These are phyloP conservation scores for Uncinocarpus reesii DNA, from an alignment of 2,329 filamentous ascomycete genomes.

Conservation along the genomic window DNA sequence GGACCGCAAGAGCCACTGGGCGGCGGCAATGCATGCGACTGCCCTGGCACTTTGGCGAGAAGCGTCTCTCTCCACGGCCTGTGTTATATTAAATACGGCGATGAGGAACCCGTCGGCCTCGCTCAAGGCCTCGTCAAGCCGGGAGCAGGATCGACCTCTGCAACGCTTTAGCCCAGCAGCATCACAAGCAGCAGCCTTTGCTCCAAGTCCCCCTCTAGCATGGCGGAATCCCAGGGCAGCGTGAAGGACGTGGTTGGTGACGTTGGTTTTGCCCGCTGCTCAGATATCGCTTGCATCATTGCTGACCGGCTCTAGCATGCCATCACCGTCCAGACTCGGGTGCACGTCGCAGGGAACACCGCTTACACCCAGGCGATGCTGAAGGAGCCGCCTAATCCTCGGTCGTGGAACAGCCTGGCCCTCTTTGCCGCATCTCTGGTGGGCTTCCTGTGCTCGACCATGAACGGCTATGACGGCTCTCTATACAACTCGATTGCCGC, in stretches of 20 bases:
- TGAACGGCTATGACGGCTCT: constrained; percentile 51
- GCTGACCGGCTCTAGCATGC: not conserved
- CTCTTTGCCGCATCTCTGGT: constrained; percentile 19
- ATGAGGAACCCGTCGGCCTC: too few relatives aligned
- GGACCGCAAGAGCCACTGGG: too few relatives aligned
- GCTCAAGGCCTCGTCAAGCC: too few relatives aligned
- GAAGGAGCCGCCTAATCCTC: constrained; percentile 36
- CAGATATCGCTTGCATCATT: not conserved
- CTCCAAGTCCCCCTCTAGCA: not conserved
- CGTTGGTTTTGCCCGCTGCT: not conserved
- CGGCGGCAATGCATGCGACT: too few relatives aligned
- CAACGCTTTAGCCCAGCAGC: too few relatives aligned
- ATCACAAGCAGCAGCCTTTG: too few relatives aligned
- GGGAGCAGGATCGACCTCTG: too few relatives aligned
- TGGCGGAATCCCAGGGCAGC: not conserved
- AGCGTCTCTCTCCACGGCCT: too few relatives aligned
- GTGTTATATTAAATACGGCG: too few relatives aligned
- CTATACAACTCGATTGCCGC: constrained; percentile 45
- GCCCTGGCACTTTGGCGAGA: too few relatives aligned
- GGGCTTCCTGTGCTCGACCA: constrained; percentile 41
- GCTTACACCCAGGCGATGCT: constrained; percentile 37
- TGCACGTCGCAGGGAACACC: not conserved
- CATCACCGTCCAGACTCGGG: not conserved
- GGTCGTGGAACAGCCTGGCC: constrained; percentile 10
- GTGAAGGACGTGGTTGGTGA: not conserved